Conservation (phyloP, 2,329 filamentous ascomycete species). For the Colletotrichum gigasporum region DNA sequence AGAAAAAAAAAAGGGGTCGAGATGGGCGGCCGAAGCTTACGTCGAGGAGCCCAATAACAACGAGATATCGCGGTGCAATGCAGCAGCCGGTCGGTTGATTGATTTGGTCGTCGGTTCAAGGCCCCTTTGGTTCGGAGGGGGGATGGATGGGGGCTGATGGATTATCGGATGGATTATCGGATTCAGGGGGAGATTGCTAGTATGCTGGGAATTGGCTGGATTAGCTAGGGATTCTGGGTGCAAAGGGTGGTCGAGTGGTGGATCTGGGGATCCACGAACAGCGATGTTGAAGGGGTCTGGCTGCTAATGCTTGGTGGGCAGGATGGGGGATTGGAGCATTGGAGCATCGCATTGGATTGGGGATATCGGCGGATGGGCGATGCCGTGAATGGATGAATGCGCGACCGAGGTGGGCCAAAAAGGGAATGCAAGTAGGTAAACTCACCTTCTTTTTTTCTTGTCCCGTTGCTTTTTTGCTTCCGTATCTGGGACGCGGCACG, state of each 20-base stretch:
- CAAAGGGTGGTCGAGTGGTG: conserved; percentile 25
- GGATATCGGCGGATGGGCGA: conserved; percentile 6
- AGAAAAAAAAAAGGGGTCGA: conserved; percentile 11
- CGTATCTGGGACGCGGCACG: background rate
- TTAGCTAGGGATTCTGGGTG: conserved; percentile 29
- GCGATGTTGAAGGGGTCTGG: conserved; percentile 25
- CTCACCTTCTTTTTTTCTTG: conserved; percentile 7
- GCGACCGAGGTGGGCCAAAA: conserved; percentile 24
- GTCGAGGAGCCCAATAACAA: conserved; percentile 17
- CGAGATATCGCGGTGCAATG: conserved; percentile 14
- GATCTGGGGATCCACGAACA: conserved; percentile 27
- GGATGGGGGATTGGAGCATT: conserved; percentile 6
- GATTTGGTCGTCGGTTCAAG: background rate
- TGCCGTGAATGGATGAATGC: conserved; percentile 19
- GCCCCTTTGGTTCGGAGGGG: conserved; percentile 4
- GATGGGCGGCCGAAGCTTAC: conserved; percentile 7
- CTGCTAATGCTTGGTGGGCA: conserved; percentile 10
- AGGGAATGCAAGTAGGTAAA: conserved; percentile 22
- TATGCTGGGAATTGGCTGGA: conserved; percentile 22
- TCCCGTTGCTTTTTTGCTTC: conserved; percentile 4
- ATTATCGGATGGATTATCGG: conserved; percentile 26
- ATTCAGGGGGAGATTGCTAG: conserved; percentile 32
- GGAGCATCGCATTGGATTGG: background rate
- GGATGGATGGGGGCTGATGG: no score
- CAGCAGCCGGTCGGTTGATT: background rate